Evolutionary conservation across 2,329 filamentous ascomycete genomes (phyloP).

Genomic region (Dactylellina leptospora): DNA sequence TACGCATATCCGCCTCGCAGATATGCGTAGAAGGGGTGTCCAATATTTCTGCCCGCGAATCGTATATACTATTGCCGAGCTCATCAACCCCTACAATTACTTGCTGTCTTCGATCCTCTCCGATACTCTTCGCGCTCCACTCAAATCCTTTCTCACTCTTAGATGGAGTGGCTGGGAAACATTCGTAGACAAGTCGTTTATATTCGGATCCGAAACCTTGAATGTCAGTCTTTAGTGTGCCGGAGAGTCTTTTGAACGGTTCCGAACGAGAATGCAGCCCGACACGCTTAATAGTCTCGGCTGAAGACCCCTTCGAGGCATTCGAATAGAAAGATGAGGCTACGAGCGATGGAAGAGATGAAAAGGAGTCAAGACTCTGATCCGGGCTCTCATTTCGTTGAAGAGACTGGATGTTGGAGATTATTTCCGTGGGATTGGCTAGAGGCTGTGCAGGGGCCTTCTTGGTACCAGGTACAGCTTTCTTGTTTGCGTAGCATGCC

Average conservation of each 20-base stretch:
- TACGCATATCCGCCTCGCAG: background rate
- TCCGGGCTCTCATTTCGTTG: background rate
- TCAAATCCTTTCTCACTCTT: background rate
- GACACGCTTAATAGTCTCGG: background rate
- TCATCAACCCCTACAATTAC: constrained; percentile 3
- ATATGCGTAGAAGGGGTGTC: background rate
- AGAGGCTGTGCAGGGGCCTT: background rate
- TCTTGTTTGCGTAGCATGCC: background rate
- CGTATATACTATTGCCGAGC: constrained; percentile 15
- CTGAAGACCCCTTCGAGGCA: background rate
- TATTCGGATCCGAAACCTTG: background rate
- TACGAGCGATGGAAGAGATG: background rate
- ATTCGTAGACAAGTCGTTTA: background rate
- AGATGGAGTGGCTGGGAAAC: background rate
- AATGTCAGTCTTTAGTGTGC: constrained; percentile 2
- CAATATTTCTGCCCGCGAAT: too few relatives aligned
- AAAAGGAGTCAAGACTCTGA: background rate
- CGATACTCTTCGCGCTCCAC: constrained; percentile 1
- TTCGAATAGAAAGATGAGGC: constrained; percentile 10
- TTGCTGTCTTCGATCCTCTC: background rate
- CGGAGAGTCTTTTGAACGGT: background rate
- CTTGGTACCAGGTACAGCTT: background rate
- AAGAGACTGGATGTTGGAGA: background rate
- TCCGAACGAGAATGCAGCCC: background rate
- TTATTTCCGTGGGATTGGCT: too few relatives aligned